Evolutionary conservation across 2,329 filamentous ascomycete species (phyloP), one percentile per base, ranked within the genome.

Genomic region (Diplodia mutila): DNA sequence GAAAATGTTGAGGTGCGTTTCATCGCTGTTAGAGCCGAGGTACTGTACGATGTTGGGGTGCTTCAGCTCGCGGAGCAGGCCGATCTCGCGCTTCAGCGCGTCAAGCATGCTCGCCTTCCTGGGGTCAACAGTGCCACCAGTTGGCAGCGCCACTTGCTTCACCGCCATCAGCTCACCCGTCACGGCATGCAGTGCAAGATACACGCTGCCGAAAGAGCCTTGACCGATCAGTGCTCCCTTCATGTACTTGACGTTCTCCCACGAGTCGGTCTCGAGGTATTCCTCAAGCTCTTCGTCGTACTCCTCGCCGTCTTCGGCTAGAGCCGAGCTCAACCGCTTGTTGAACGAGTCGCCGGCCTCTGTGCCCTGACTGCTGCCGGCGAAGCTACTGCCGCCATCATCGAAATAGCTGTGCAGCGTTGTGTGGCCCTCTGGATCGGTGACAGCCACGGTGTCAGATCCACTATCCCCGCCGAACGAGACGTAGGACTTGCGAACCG

Each of bases 211-310:
- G 75, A 99, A 99, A 4, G 94, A 97, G 70, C 95, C 95, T 80
- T 97, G 93, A 37, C 95, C 95, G 72, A 99, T 99, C 70, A 98
- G 85, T 37, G 94, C 94, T 75, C 95, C 95, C 83, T 98, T 97
- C 93, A 99, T 98, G 92, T 96, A 99, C 79, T 97, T 97, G 82
- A 94, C 91, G 70, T 97, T 94, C 71, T 96, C 94, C 89, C 95
- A 98, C 9, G 93, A 96, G 76, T 97, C 93, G 71, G 93, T 92
- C 39, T 93, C 89, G 49, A 98, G 85, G 84, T 97, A 97, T 75
- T 94, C 94, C 73, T 91, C 89, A 25, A 98, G 85, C 73, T 95
- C 94, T 75, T 94, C 92, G 73, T 98, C 94, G 7, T 89, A 89
- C 74, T 97, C 95, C 76, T 97, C 94, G 39, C 93, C 94, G 74